Evolutionary conservation across 1,139 yeast genomes (phyloP), one percentile per base, ranked within the genome.

Genomic region (Protomyces pachydermus): DNA sequence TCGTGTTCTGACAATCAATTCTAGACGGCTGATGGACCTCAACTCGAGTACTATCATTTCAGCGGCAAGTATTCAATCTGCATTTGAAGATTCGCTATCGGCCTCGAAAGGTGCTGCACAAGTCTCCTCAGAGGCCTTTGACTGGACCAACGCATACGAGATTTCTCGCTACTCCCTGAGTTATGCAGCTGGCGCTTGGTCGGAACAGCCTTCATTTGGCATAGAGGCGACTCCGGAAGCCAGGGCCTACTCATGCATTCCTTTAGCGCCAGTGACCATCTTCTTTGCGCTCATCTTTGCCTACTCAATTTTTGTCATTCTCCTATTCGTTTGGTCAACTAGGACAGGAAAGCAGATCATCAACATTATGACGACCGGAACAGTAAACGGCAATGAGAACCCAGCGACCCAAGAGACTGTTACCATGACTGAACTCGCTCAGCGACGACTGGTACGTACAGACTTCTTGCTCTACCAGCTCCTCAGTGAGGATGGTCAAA

Each of bases 391-490:
- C 14, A 34, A 20, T 14, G 42, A 32, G 8, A 35, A 14, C 16
- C n/a, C 20, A 3, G 10, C 39, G 0, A 20, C 32, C 23, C 6
- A n/a, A 12, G 20, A 50, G 35, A 20, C 34, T 14, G 55, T 52
- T 5, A 52, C 55, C 12, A 20, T 52, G 55, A 52, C 55, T 28
- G 25, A 32, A n/a, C 55, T 52, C 16, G 37, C 55, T 10, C 55
- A 52, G 23, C 38, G 55, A 16, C 55, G 55, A 6, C 42, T 52
- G 9, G 55, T 52, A 12, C 55, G 55, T 1, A 52, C 55, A 16
- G 55, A 52, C 55, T 52, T 52, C 23, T 34, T 52, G 55, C 42
- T 52, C 6, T 34, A 52, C 42, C 55, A 52, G 42, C 42, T 52
- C 10, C 55, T 52, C 55, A 28, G 39, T 10, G 25, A 20, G 42